These are phyloP conservation scores for Lipomyces orientalis DNA, from an alignment of 805 yeast genomes.

Conservation along the genomic window DNA sequence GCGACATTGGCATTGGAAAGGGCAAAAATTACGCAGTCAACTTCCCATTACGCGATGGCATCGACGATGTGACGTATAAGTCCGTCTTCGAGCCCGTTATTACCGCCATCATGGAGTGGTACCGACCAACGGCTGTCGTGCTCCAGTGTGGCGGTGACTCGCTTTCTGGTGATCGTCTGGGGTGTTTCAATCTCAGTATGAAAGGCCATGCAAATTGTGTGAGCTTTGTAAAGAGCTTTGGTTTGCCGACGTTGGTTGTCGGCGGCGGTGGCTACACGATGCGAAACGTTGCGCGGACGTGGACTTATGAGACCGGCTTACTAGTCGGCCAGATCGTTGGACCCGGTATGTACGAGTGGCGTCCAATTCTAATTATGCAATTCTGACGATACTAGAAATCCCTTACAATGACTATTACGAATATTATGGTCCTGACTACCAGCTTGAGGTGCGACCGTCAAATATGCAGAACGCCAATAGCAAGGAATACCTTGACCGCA, in stretches of 20 bases:
- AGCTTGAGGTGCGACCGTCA: constrained; percentile 90
- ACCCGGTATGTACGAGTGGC: constrained; percentile 48
- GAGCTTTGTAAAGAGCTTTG: constrained; percentile 83
- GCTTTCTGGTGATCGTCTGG: constrained; percentile 88
- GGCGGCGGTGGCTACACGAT: constrained; percentile 99
- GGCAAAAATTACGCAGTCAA: constrained; percentile 89
- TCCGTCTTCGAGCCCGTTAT: constrained; percentile 66
- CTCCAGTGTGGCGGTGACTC: constrained; percentile 99
- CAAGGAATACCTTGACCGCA: constrained; percentile 87
- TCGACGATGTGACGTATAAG: constrained; percentile 91
- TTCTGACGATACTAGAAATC: constrained; percentile 51
- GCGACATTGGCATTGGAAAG: constrained; percentile 85
- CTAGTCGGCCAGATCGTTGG: constrained; percentile 62
- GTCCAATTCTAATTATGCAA: not conserved
- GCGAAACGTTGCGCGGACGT: constrained; percentile 88
- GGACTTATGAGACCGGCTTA: constrained; percentile 93
- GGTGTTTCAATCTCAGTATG: constrained; percentile 91
- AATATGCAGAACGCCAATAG: constrained; percentile 97
- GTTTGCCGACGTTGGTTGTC: constrained; percentile 84
- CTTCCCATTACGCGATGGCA: constrained; percentile 93
- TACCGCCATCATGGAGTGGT: constrained; percentile 88
- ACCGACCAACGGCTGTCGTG: constrained; percentile 91
- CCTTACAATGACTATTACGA: constrained; percentile 97
- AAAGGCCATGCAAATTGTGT: constrained; percentile 97
- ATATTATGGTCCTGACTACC: constrained; percentile 96